Percentiles rank a stretch among this genome's conserved stretches.
Evolutionary conservation across 129 eudicot species (phyloP).

Genomic region (Chrysanthemum makinoi): DNA sequence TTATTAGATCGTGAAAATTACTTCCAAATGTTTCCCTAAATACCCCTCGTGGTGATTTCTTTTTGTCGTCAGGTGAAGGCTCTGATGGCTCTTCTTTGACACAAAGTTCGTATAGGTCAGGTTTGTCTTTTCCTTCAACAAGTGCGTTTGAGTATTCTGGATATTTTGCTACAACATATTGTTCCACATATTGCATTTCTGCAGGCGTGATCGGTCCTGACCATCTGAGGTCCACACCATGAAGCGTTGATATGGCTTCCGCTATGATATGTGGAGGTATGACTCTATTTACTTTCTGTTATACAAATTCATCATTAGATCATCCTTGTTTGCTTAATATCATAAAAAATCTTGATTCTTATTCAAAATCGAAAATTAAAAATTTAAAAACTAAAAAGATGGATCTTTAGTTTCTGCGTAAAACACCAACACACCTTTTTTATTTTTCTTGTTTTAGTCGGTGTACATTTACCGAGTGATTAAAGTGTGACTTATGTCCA

Average conservation of each 20-base stretch:
- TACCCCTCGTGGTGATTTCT: slow-evolving; percentile 53
- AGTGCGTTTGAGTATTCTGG: slow-evolving; percentile 70
- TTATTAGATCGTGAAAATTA: slow-evolving; percentile 56
- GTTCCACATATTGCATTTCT: slow-evolving; percentile 77
- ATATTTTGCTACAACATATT: slow-evolving; percentile 66
- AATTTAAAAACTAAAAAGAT: background rate
- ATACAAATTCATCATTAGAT: slow-evolving; percentile 17
- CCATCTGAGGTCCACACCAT: slow-evolving; percentile 75
- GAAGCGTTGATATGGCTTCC: slow-evolving; percentile 75
- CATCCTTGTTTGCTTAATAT: background rate
- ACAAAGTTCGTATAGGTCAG: slow-evolving; percentile 67
- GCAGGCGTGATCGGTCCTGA: slow-evolving; percentile 75
- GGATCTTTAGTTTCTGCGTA: too few species aligned
- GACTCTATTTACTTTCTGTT: slow-evolving; percentile 54
- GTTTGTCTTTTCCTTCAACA: slow-evolving; percentile 70
- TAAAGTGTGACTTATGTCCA: too few species aligned
- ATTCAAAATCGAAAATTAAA: background rate
- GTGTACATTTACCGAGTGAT: too few species aligned
- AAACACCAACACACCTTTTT: too few species aligned
- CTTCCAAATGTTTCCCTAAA: slow-evolving; percentile 38
- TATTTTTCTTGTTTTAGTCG: too few species aligned
- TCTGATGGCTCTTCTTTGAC: slow-evolving; percentile 56
- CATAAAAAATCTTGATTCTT: background rate
- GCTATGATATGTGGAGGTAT: slow-evolving; percentile 81
- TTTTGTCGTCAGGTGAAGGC: slow-evolving; percentile 51